A percentile compares a stretch with the other conserved stretches of the same genome.
Conservation (phyloP, 2,329 filamentous ascomycete species). For the Fusarium ambrosium region DNA sequence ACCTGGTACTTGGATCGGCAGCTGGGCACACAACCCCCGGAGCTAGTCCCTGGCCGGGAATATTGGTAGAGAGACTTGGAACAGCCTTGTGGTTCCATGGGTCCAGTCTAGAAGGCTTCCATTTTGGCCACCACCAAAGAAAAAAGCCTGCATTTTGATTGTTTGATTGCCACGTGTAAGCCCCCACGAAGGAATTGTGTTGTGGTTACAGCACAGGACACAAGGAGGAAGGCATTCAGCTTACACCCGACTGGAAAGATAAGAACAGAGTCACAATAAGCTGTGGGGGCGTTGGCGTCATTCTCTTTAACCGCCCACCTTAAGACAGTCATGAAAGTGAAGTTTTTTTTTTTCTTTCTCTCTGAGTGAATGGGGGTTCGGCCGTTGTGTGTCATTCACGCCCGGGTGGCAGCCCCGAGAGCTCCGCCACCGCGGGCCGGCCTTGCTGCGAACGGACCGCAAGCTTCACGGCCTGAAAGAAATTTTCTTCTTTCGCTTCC, state of each 20-base stretch:
- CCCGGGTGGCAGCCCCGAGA: constrained; percentile 20
- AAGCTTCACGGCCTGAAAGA: constrained; percentile 19
- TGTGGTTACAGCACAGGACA: neutral
- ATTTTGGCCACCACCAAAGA: constrained; percentile 32
- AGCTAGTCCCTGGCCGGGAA: constrained; percentile 32
- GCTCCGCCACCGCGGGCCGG: constrained; percentile 22
- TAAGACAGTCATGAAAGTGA: neutral
- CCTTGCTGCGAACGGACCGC: constrained; percentile 11
- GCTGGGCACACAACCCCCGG: neutral
- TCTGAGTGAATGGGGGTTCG: neutral
- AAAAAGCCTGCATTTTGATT: constrained; percentile 4
- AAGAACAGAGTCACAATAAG: neutral
- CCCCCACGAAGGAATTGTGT: neutral
- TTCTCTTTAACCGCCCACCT: neutral
- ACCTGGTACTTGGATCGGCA: constrained; percentile 9
- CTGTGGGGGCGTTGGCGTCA: neutral
- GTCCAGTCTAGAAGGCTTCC: constrained; percentile 35
- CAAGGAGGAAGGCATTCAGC: neutral
- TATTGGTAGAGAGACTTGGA: constrained; percentile 19
- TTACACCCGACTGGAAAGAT: neutral
- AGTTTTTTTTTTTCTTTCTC: neutral
- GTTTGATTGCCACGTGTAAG: constrained; percentile 11
- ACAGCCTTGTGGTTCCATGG: constrained; percentile 17
- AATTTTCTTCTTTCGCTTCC: constrained; percentile 19
- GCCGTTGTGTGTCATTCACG: constrained; percentile 1